Conservation (phyloP, 1,284 basidiomycete genomes). For the Sporisorium scitamineum region DNA sequence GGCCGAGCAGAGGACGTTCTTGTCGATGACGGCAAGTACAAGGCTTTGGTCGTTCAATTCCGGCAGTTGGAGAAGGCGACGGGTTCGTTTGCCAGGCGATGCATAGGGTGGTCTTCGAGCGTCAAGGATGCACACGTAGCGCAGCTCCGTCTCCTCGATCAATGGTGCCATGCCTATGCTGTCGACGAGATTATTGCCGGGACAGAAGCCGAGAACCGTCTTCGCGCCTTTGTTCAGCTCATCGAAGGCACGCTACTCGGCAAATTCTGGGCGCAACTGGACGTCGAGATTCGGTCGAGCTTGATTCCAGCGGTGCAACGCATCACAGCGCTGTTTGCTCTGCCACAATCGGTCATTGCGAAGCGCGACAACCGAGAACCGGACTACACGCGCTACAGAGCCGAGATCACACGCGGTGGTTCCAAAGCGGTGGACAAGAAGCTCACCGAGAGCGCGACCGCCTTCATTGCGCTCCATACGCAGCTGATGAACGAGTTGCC, state of each 20-base stretch:
- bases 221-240: slow-evolving; percentile 34
- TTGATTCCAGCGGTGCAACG: slow-evolving; percentile 61
- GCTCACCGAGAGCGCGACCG: slow-evolving; percentile 61
- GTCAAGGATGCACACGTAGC: slow-evolving; percentile 47
- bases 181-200: slow-evolving; percentile 28
- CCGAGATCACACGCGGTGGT: slow-evolving; percentile 30
- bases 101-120: slow-evolving; percentile 45
- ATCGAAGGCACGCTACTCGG: slow-evolving; percentile 34
- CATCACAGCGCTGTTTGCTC: slow-evolving; percentile 58
- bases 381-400: slow-evolving; percentile 66
- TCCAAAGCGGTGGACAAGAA: slow-evolving; percentile 48
- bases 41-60: slow-evolving; percentile 43
- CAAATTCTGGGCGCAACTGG: slow-evolving; percentile 46
- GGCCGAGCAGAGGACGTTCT: slow-evolving; percentile 33
- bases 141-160: slow-evolving; percentile 46
- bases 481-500: slow-evolving; percentile 71
- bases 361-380: slow-evolving; percentile 68
- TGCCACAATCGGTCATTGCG: slow-evolving; percentile 63
- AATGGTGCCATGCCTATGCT: slow-evolving; percentile 51
- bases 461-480: slow-evolving; percentile 68
- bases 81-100: slow-evolving; percentile 37
- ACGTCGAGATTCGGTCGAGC: slow-evolving; percentile 45
- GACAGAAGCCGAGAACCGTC: slow-evolving; percentile 37
- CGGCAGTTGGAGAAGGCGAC: slow-evolving; percentile 42
- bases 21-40: slow-evolving; percentile 50